Base-by-base conservation (phyloP, 495 filamentous ascomycete species). In the Parathielavia hyrcaniae region DNA sequence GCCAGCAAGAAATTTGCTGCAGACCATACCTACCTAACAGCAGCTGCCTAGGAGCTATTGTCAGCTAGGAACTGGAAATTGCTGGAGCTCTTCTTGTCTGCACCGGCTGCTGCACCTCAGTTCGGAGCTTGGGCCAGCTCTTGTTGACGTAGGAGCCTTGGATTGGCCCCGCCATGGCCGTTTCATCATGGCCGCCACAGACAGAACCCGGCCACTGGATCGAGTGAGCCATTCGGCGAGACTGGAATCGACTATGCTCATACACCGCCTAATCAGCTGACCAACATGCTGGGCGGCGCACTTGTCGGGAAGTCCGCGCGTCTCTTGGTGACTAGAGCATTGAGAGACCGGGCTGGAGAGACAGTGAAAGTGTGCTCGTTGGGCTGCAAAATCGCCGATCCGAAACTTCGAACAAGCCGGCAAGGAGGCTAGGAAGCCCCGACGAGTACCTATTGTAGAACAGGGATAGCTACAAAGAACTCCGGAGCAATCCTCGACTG, bases 401-500 rank as follows among this genome's bases (percentile, higher is more conserved):
- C 26, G 6, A 30, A 2, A 30, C n/a, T n/a, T n/a, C n/a, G n/a
- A n/a, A n/a, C n/a, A n/a, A n/a, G n/a, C n/a, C n/a, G n/a, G n/a
- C n/a, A n/a, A n/a, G n/a, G n/a, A n/a, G n/a, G 6, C 26, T 30
- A 30, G 26, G 26, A 30, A 30, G 26, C 3, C 26, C 26, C 26
- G 26, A 30, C 26, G 26, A 30, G 26, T 6, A 30, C 26, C 26
- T 30, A 6, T n/a, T n/a, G n/a, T n/a, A n/a, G n/a, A n/a, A n/a
- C n/a, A 35, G 34, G 10, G 5, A 48, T 48, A 13, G 22, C 45
- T 14, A 16, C 12, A 7, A 52, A 40, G 12, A 53, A 59, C 50
- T 34, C 57, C 57, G 26, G 16, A 32, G 41, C 49, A 53, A 47
- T 59, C 41, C 57, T 41, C 38, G 10, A 60, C 23, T 30, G 38